These are phyloP conservation scores for Pelargonium fulgidum DNA, from an alignment of 441 rosid genomes.

Conservation along the genomic window DNA sequence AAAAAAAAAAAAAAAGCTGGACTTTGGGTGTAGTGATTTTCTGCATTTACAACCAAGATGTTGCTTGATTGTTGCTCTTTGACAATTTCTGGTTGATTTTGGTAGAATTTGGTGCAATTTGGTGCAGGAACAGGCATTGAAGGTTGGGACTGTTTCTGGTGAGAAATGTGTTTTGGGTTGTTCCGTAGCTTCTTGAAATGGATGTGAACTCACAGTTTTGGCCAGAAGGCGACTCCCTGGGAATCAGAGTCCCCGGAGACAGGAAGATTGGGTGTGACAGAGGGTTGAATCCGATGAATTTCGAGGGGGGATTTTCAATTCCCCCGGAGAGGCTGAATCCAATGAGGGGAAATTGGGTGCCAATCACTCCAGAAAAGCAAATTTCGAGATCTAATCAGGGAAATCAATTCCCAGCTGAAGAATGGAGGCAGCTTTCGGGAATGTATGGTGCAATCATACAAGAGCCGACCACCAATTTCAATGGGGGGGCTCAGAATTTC, in stretches of 20 bases:
- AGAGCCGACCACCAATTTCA: constrained; percentile 23
- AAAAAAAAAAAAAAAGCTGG: constrained; percentile 1
- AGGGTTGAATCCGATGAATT: constrained; percentile 35
- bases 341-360: constrained; percentile 39
- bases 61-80: neutral
- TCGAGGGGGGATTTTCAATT: constrained; percentile 19
- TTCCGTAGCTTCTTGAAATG: constrained; percentile 21
- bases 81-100: constrained; percentile 11
- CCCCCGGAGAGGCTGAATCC: constrained; percentile 5
- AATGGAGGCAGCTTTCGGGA: constrained; percentile 16
- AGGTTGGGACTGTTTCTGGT: constrained; percentile 11
- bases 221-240: neutral
- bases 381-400: constrained; percentile 28
- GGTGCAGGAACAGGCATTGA: constrained; percentile 18
- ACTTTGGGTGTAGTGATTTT: constrained; percentile 5
- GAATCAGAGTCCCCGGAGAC: constrained; percentile 8
- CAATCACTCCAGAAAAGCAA: constrained; percentile 45
- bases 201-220: constrained; percentile 6
- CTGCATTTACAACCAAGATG: constrained; percentile 6
- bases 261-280: constrained; percentile 7
- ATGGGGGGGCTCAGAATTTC: constrained; percentile 25
- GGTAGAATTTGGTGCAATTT: constrained; percentile 8
- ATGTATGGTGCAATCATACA: constrained; percentile 24
- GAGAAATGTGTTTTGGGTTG: constrained; percentile 23
- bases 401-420: constrained; percentile 8